Base-by-base conservation (phyloP, 106 monocot species). In the Posidonia australis region DNA sequence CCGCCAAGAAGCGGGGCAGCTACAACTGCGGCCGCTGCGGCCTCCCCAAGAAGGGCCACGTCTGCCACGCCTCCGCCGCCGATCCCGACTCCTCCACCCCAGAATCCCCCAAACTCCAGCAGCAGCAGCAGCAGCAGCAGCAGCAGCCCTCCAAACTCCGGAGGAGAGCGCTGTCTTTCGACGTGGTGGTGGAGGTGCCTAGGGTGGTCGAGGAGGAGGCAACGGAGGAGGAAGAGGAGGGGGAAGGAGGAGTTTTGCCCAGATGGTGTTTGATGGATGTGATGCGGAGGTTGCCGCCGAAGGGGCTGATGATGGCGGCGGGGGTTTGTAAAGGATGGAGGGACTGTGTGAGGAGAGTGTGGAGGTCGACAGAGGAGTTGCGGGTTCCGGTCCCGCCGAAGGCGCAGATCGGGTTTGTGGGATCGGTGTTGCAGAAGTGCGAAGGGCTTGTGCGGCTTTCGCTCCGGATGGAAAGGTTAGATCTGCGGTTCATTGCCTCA, bases 11-110 rank as follows among this genome's bases (percentile, higher is more conserved):
- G 54, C 87, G 90, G 10, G 98, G 98, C 47, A 98, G 71, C 79
- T 98, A 98, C 75, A 98, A 91, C 85, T 98, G 98, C 62, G 98
- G 98, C 51, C 87, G 90, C 17, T 98, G 98, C 56, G 98, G 98
- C 32, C 80, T 78, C 28, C 98, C 90, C 13, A 98, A 98, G 80
- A 87, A 85, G 72, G 98, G 98, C 58, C 98, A 98, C 70, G 75
- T 85, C 51, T 98, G 96, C 75, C 43, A 55, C 21, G 9, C 61
- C 58, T 48, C 45, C 45, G 64, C 24, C 70, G 65, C 52, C 67
- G 83, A 59, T 79, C 73, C 67, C 77, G 74, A 3, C 16, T 20
- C 68, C 27, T 51, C 36, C n/a, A n/a, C n/a, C n/a, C n/a, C n/a
- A n/a, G n/a, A n/a, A n/a, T n/a, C n/a, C n/a, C n/a, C n/a, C n/a